Percentiles rank a stretch among this genome's conserved stretches.
Evolutionary conservation across 768 basidiomycete species (phyloP).

Genomic region (Auriscalpium orientale): DNA sequence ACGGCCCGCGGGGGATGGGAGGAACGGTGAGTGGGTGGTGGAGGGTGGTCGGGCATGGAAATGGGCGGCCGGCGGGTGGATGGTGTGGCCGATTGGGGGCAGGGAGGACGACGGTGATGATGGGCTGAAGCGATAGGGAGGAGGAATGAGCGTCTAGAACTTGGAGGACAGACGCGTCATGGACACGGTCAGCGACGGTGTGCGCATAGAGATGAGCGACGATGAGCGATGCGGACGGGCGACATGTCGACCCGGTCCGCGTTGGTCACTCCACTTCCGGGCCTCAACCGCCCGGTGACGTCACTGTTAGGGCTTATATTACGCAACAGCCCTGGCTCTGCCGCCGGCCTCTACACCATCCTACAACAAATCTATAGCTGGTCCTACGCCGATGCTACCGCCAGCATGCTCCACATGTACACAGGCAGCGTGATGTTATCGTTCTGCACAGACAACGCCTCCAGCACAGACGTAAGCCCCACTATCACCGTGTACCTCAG

Average conservation of each 20-base stretch:
- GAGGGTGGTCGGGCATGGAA: neutral
- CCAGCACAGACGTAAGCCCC: slow-evolving; percentile 63
- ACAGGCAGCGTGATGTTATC: slow-evolving; percentile 96
- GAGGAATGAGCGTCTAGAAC: too few relatives aligned
- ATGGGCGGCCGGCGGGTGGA: neutral
- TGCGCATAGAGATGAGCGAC: too few relatives aligned
- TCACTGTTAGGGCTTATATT: too few relatives aligned
- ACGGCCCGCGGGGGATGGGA: slow-evolving; percentile 3
- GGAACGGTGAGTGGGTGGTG: slow-evolving; percentile 2
- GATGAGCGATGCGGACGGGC: neutral
- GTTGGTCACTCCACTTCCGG: too few relatives aligned
- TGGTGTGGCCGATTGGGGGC: too few relatives aligned
- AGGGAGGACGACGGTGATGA: neutral
- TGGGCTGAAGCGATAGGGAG: neutral
- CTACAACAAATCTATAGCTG: too few relatives aligned
- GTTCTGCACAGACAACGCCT: slow-evolving; percentile 92
- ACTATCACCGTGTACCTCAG: slow-evolving; percentile 58
- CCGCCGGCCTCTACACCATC: too few relatives aligned
- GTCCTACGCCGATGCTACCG: slow-evolving; percentile 27
- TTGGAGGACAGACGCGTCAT: neutral
- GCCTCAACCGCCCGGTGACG: too few relatives aligned
- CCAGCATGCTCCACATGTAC: slow-evolving; percentile 88
- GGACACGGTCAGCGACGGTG: neutral
- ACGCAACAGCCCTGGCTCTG: too few relatives aligned
- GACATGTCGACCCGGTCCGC: too few relatives aligned